phyloP scores from a whole-genome alignment of 2,329 filamentous ascomycete genomes.

The Aspergillus ibericus region DNA sequence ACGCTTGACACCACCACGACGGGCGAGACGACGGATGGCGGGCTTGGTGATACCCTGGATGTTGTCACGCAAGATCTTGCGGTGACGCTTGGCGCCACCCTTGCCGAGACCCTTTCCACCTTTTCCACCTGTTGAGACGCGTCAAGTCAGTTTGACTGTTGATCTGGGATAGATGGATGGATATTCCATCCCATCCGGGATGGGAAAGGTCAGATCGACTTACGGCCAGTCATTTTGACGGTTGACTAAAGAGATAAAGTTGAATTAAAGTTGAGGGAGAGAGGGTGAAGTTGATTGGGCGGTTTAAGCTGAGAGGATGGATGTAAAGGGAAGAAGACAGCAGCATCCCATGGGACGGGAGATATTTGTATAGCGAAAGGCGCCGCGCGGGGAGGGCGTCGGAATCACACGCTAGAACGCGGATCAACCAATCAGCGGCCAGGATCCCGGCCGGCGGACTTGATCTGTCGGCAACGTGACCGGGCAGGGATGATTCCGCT shows the following conservation, averaged over 20 bases:
- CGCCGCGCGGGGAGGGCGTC: slow-evolving; percentile 27
- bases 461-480: slow-evolving; percentile 33
- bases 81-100: slow-evolving; percentile 97
- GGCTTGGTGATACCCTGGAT: slow-evolving; percentile 99
- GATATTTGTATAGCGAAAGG: slow-evolving; percentile 43
- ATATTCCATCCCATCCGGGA: not conserved
- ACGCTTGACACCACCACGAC: slow-evolving; percentile 99
- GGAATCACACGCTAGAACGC: slow-evolving; percentile 40
- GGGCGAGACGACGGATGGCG: slow-evolving; percentile 95
- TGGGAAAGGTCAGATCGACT: slow-evolving; percentile 35
- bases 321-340: slow-evolving; percentile 25
- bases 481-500: slow-evolving; percentile 27
- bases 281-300: slow-evolving; percentile 25
- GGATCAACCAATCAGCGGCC: slow-evolving; percentile 38
- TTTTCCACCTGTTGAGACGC: slow-evolving; percentile 70
- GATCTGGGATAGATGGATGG: slow-evolving; percentile 5
- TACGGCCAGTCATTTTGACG: slow-evolving; percentile 61
- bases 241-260: slow-evolving; percentile 29
- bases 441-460: slow-evolving; percentile 28
- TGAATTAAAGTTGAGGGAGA: slow-evolving; percentile 30
- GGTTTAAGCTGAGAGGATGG: slow-evolving; percentile 22
- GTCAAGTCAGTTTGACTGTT: slow-evolving; percentile 45
- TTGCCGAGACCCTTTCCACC: slow-evolving; percentile 97
- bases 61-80: slow-evolving; percentile 99
- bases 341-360: slow-evolving; percentile 28